These are phyloP conservation scores for Endothia cerciana DNA, from an alignment of 2,329 filamentous ascomycete species.

Conservation along the genomic window DNA sequence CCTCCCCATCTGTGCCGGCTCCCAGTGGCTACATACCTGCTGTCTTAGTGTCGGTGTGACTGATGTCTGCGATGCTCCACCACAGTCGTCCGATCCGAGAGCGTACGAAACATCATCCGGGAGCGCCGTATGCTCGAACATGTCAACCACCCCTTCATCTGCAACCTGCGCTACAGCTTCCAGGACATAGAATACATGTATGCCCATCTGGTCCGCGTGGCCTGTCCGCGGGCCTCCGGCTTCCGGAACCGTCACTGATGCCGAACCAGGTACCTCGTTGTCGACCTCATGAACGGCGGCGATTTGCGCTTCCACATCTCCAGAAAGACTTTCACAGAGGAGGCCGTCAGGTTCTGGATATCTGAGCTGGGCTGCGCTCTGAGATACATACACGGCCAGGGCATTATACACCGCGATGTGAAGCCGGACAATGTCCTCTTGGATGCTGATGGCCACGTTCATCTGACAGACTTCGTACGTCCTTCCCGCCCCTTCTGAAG, in stretches of 20 bases:
- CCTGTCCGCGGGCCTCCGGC: not conserved
- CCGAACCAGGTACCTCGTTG: constrained; percentile 81
- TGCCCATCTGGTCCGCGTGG: constrained; percentile 39
- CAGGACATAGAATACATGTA: constrained; percentile 99
- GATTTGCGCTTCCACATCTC: constrained; percentile 98
- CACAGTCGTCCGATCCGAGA: constrained; percentile 93
- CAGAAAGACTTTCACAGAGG: constrained; percentile 96
- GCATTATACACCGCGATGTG: constrained; percentile 88
- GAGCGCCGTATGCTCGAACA: constrained; percentile 98
- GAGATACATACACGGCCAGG: constrained; percentile 81
- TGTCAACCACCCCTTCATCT: constrained; percentile 96
- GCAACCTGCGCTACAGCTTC: constrained; percentile 98
- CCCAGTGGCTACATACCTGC: not conserved
- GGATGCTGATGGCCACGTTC: constrained; percentile 89
- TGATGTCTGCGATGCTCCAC: constrained; percentile 27
- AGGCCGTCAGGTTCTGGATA: constrained; percentile 96
- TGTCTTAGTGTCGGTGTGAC: constrained; percentile 1
- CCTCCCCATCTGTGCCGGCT: not conserved
- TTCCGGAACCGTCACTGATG: constrained; percentile 21
- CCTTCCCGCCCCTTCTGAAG: constrained; percentile 1
- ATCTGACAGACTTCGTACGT: constrained; percentile 94
- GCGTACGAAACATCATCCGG: constrained; percentile 96
- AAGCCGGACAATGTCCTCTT: constrained; percentile 92
- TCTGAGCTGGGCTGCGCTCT: constrained; percentile 90
- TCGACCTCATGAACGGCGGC: constrained; percentile 97